A percentile compares a stretch with the other conserved stretches of the same genome.
phyloP scores from a whole-genome alignment of 345 rosid species.

The Aegle marmelos region DNA sequence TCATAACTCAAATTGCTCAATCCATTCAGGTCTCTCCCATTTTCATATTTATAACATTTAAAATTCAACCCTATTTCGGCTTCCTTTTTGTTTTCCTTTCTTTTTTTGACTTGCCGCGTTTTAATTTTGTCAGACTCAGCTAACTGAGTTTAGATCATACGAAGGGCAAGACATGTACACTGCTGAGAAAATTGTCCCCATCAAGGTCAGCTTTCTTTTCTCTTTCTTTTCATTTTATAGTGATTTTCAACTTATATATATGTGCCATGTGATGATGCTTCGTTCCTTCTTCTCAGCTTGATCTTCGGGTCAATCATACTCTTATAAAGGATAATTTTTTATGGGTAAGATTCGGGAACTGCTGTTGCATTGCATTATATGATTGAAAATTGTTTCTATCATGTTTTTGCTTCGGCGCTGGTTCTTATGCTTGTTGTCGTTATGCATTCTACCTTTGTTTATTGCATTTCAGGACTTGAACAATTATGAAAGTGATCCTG shows the following conservation, averaged over 20 bases:
- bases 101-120: neutral
- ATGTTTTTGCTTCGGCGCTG: neutral
- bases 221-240: neutral
- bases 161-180: conserved; percentile 94
- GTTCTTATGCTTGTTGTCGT: neutral
- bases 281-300: conserved; percentile 60
- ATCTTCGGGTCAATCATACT: conserved; percentile 88
- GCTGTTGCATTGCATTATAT: neutral
- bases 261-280: neutral
- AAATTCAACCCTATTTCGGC: neutral
- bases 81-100: neutral
- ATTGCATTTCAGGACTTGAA: conserved; percentile 65
- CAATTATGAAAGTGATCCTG: conserved; percentile 92
- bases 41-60: neutral
- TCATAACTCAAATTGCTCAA: conserved; percentile 74
- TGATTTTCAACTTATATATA: neutral
- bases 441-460: neutral
- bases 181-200: conserved; percentile 91
- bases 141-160: conserved; percentile 75
- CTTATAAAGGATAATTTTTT: conserved; percentile 89
- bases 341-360: conserved; percentile 53
- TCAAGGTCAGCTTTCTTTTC: conserved; percentile 55
- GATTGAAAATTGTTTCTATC: neutral
- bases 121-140: conserved; percentile 56
- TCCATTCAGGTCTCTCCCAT: conserved; percentile 68